Percentiles rank a stretch among this genome's conserved stretches.
Conservation (phyloP, 2,329 filamentous ascomycete genomes). For the Pseudogymnoascus sp. region DNA sequence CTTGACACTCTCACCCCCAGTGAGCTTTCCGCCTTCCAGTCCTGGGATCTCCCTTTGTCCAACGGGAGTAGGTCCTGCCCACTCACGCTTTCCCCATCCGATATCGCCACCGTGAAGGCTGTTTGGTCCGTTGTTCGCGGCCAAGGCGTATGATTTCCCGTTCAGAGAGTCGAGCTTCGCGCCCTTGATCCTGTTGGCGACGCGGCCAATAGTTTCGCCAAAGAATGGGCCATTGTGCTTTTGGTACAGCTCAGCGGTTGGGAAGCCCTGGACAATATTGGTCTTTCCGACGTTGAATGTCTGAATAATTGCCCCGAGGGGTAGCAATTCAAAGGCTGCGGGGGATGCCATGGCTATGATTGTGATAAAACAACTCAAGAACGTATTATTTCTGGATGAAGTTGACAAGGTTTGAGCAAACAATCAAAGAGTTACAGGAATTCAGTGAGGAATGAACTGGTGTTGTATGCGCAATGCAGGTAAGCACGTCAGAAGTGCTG, state of each 20-base stretch:
- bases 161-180: slow-evolving; percentile 69
- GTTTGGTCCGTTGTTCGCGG: slow-evolving; percentile 71
- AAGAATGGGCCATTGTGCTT: slow-evolving; percentile 74
- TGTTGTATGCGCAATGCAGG: neutral
- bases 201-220: slow-evolving; percentile 84
- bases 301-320: slow-evolving; percentile 73
- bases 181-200: slow-evolving; percentile 71
- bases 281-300: slow-evolving; percentile 67
- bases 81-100: slow-evolving; percentile 78
- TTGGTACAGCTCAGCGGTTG: slow-evolving; percentile 66
- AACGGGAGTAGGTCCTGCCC: slow-evolving; percentile 61
- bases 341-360: slow-evolving; percentile 8
- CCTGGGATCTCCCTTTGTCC: slow-evolving; percentile 45
- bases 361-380: neutral
- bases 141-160: slow-evolving; percentile 59
- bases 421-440: neutral
- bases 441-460: neutral
- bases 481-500: neutral
- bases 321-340: slow-evolving; percentile 55
- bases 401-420: neutral
- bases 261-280: slow-evolving; percentile 87
- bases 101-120: slow-evolving; percentile 63
- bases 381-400: neutral
- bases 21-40: slow-evolving; percentile 50
- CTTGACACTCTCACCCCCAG: slow-evolving; percentile 59